phyloP scores from a whole-genome alignment of 2,329 filamentous ascomycete species.

The Scopulariopsis brevicaulis region DNA sequence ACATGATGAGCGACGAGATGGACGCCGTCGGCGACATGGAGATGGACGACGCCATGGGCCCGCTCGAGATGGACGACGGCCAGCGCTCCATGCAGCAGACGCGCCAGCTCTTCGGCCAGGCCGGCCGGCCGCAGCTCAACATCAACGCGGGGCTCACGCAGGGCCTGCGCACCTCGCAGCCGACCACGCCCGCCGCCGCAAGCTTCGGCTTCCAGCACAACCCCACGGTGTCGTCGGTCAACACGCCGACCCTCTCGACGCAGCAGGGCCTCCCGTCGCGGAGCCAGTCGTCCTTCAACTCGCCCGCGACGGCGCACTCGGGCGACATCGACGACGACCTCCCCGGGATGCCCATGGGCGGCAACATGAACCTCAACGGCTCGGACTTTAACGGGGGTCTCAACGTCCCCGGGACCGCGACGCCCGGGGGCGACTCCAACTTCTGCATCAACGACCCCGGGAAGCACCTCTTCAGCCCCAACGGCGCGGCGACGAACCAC shows the following conservation, averaged over 20 bases:
- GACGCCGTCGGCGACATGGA: constrained; percentile 92
- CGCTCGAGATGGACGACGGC: constrained; percentile 51
- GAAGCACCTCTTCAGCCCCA: constrained; percentile 84
- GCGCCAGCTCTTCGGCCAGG: constrained; percentile 56
- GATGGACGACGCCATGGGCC: constrained; percentile 72
- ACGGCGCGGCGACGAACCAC: constrained; percentile 52
- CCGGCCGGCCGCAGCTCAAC: constrained; percentile 60
- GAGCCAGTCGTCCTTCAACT: not conserved
- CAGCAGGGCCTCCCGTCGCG: constrained; percentile 40
- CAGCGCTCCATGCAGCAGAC: constrained; percentile 55
- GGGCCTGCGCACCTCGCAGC: constrained; percentile 74
- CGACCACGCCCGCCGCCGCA: constrained; percentile 69
- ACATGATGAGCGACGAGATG: constrained; percentile 47
- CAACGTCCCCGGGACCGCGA: constrained; percentile 28
- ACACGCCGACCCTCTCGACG: constrained; percentile 81
- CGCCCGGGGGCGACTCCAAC: constrained; percentile 24
- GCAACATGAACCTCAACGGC: constrained; percentile 46
- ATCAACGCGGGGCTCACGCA: constrained; percentile 67
- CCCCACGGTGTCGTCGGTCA: constrained; percentile 92
- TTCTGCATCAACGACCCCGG: constrained; percentile 83
- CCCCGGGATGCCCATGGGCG: constrained; percentile 49
- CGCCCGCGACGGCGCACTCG: constrained; percentile 23
- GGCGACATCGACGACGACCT: constrained; percentile 65
- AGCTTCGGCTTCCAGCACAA: constrained; percentile 80
- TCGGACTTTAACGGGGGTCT: constrained; percentile 32